A percentile compares a stretch with the other conserved stretches of the same genome.
Conservation (phyloP, 2,329 filamentous ascomycete genomes). For the Paecilomyces dactylethromorphus region DNA sequence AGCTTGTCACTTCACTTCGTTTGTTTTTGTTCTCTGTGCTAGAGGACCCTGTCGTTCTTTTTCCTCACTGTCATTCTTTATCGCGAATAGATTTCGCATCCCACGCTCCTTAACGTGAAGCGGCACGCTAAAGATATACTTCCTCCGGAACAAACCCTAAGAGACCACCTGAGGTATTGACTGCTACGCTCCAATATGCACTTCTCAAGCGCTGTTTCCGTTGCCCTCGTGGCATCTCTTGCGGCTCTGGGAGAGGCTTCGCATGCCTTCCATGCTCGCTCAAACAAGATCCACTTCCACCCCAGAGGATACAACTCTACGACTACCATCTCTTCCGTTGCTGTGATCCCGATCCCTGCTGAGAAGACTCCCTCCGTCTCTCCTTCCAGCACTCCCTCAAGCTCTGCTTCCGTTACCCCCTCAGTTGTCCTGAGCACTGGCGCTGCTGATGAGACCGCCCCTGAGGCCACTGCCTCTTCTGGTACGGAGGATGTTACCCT, state of each 20-base stretch:
- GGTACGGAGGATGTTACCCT: conserved; percentile 22
- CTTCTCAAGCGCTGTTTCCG: conserved; percentile 27
- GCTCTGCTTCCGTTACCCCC: conserved; percentile 5
- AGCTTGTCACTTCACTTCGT: conserved; percentile 1
- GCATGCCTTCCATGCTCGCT: conserved; percentile 12
- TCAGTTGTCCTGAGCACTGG: conserved; percentile 16
- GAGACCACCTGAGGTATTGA: conserved; percentile 14
- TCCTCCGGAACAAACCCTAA: conserved; percentile 2
- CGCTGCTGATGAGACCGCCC: conserved; percentile 7
- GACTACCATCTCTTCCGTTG: conserved; percentile 10
- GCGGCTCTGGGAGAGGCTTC: conserved; percentile 29
- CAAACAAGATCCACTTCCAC: conserved; percentile 8
- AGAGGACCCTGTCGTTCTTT: conserved; percentile 8
- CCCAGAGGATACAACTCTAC: conserved; percentile 13
- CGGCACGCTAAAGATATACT: conserved; percentile 3
- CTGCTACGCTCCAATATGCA: conserved; percentile 25
- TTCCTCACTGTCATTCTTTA: conserved; percentile 12
- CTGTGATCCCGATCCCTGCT: conserved; percentile 3
- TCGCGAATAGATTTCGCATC: conserved; percentile 33
- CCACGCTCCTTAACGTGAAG: conserved; percentile 8
- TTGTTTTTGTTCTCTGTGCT: conserved; percentile 8
- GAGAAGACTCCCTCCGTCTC: conserved; percentile 2
- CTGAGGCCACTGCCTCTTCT: conserved; percentile 3
- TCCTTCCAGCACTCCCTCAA: too few species aligned
- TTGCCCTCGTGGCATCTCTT: conserved; percentile 28